A percentile compares a stretch with the other conserved stretches of the same genome.
Evolutionary conservation across 2,329 filamentous ascomycete species (phyloP).

Genomic region (Colletotrichum zoysiae): DNA sequence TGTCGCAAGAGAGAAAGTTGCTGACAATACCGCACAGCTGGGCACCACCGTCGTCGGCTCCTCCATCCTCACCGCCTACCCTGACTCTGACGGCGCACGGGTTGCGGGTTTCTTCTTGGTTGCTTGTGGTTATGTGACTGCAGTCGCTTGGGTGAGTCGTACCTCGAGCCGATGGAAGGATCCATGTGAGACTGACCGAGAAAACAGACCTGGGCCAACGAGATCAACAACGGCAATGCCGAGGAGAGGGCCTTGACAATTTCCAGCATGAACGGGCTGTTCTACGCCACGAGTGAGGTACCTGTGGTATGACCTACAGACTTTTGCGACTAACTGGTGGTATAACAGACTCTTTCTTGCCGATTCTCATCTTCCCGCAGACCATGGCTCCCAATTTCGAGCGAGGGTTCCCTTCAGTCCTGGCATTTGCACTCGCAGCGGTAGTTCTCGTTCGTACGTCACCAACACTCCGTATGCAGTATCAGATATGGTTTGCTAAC

Average conservation of each 20-base stretch:
- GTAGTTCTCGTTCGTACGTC: conserved; percentile 32
- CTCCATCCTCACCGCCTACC: conserved; percentile 21
- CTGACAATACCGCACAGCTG: background rate
- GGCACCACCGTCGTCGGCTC: conserved; percentile 29
- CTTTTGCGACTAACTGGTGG: background rate
- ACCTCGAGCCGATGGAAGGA: no score
- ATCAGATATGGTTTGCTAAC: no score
- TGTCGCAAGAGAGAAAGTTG: no score
- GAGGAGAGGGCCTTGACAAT: conserved; percentile 51
- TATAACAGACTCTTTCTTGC: conserved; percentile 49
- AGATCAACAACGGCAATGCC: conserved; percentile 49
- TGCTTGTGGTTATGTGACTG: conserved; percentile 22
- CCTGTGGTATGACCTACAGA: no score
- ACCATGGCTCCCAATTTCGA: conserved; percentile 49
- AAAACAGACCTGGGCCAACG: conserved; percentile 50
- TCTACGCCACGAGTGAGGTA: conserved; percentile 46
- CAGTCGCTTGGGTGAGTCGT: conserved; percentile 15
- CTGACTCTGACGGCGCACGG: conserved; percentile 13
- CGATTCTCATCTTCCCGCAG: conserved; percentile 51
- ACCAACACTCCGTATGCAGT: no score
- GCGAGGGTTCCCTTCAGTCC: conserved; percentile 19
- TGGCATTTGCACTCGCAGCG: conserved; percentile 16
- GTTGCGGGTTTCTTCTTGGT: conserved; percentile 27
- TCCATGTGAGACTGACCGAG: conserved; percentile 1
- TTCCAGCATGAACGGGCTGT: conserved; percentile 50